phyloP scores from a whole-genome alignment of 2,329 filamentous ascomycete genomes.

The Pseudogymnoascus verrucosus region DNA sequence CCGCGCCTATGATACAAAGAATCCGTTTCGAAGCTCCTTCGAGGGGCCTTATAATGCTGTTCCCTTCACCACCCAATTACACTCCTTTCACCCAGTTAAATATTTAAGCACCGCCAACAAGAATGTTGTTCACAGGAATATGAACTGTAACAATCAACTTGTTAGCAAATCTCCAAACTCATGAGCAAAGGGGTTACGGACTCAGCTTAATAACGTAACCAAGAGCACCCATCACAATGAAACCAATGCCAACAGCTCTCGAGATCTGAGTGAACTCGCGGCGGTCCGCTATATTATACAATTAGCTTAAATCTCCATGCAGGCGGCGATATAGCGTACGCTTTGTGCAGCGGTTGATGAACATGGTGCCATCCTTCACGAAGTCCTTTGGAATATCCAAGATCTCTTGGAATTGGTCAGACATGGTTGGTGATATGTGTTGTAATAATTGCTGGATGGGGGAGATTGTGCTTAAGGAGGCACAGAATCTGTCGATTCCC shows the following conservation, averaged over 20 bases:
- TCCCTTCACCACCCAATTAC: conserved; percentile 6
- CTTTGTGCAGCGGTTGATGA: conserved; percentile 37
- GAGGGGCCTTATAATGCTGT: conserved; percentile 1
- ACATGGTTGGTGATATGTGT: conserved; percentile 29
- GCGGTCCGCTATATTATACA: conserved; percentile 27
- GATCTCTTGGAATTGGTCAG: conserved; percentile 50
- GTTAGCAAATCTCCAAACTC: neutral
- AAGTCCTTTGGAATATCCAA: conserved; percentile 46
- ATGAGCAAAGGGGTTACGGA: conserved; percentile 18
- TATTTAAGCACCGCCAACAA: conserved; percentile 33
- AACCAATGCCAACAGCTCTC: conserved; percentile 43
- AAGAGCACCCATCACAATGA: conserved; percentile 45
- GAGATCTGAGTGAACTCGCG: conserved; percentile 38
- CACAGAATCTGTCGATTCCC: conserved; percentile 2
- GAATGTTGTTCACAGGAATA: conserved; percentile 46
- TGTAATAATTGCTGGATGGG: neutral
- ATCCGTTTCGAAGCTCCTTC: conserved; percentile 7
- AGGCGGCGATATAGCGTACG: conserved; percentile 25
- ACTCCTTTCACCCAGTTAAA: neutral
- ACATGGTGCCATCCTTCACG: conserved; percentile 35
- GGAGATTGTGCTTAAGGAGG: neutral
- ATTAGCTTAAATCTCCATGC: neutral
- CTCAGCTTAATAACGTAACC: conserved; percentile 44
- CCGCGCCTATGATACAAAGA: conserved; percentile 7
- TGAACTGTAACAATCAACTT: conserved; percentile 31